Conservation (phyloP, 768 basidiomycete species). For the Leccinum variicolor region DNA sequence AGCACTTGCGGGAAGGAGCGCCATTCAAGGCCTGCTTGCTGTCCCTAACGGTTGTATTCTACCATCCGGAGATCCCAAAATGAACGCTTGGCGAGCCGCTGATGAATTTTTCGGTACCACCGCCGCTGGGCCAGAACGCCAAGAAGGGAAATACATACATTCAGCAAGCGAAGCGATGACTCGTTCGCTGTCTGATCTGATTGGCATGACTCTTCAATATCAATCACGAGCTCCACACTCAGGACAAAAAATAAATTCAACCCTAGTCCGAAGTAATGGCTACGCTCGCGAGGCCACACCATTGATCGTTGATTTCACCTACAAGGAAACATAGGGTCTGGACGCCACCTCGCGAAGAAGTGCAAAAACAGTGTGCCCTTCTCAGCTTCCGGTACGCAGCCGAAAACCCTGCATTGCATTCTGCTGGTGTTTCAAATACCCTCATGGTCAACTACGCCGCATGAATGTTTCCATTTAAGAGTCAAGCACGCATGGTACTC, state of each 20-base stretch:
- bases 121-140: not conserved
- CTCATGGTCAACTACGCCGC: conserved; percentile 15
- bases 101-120: not conserved
- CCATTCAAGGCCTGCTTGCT: conserved; percentile 3
- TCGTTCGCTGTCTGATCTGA: not conserved
- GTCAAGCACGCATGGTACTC: not conserved
- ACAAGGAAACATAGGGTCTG: conserved; percentile 38
- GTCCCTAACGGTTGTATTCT: conserved; percentile 4
- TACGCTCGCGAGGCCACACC: conserved; percentile 23
- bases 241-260: not conserved
- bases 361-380: conserved; percentile 11
- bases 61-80: conserved; percentile 11
- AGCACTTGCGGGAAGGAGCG: conserved; percentile 9
- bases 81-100: not conserved
- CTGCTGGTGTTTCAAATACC: conserved; percentile 9
- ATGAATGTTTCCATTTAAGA: conserved; percentile 7
- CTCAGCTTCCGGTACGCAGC: conserved; percentile 11
- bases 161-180: not conserved
- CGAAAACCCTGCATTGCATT: conserved; percentile 10
- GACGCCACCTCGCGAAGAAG: conserved; percentile 14
- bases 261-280: conserved; percentile 10
- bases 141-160: not conserved
- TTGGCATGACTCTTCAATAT: not conserved
- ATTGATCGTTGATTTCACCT: conserved; percentile 26
- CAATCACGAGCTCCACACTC: not conserved